phyloP scores from a whole-genome alignment of 2,329 filamentous ascomycete genomes.

The Nothopassalora personata region DNA sequence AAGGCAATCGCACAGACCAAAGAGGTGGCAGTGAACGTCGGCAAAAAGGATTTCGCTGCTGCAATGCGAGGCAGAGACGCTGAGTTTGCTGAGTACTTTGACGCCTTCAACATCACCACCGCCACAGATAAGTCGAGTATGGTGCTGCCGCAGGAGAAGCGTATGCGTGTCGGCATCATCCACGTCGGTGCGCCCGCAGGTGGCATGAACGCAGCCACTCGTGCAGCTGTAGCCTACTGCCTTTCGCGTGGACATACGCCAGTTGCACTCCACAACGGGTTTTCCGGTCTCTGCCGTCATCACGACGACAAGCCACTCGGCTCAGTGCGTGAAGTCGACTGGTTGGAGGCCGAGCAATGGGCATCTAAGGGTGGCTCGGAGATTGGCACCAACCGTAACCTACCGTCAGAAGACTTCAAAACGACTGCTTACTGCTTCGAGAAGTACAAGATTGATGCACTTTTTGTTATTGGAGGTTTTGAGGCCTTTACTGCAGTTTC shows the following conservation, averaged over 20 bases:
- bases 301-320: slow-evolving; percentile 76
- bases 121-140: slow-evolving; percentile 68
- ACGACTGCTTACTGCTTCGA: slow-evolving; percentile 77
- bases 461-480: slow-evolving; percentile 87
- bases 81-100: slow-evolving; percentile 89
- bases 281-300: slow-evolving; percentile 87
- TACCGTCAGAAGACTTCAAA: slow-evolving; percentile 82
- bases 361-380: slow-evolving; percentile 95
- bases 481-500: slow-evolving; percentile 92
- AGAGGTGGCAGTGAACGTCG: slow-evolving; percentile 74
- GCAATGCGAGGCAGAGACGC: slow-evolving; percentile 87
- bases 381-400: slow-evolving; percentile 92
- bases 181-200: slow-evolving; percentile 95
- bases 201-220: slow-evolving; percentile 95
- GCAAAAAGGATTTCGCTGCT: slow-evolving; percentile 75
- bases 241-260: slow-evolving; percentile 86
- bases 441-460: slow-evolving; percentile 79
- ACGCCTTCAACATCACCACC: slow-evolving; percentile 85
- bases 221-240: slow-evolving; percentile 90
- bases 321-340: slow-evolving; percentile 77
- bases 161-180: slow-evolving; percentile 90
- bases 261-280: slow-evolving; percentile 91
- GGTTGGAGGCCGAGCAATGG: slow-evolving; percentile 94
- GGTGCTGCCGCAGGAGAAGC: slow-evolving; percentile 66
- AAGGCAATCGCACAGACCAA: slow-evolving; percentile 84